A percentile compares a stretch with the other conserved stretches of the same genome.
Conservation (phyloP, 176 grass and related monocot species). For the Eragrostis curvula region DNA sequence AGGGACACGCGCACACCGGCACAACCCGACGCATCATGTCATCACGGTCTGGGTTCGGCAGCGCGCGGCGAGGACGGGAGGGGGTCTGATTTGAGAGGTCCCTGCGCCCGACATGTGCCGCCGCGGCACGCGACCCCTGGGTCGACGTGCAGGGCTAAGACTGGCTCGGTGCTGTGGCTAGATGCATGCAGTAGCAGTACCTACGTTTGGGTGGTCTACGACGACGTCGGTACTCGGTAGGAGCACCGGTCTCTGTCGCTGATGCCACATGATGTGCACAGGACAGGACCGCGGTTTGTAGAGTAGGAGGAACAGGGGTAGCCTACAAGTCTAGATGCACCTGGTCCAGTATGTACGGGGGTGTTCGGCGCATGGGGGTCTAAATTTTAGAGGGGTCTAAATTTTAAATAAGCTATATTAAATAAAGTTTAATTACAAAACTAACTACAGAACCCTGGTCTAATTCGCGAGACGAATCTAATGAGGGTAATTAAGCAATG, state of each 20-base stretch:
- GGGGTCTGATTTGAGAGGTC: slow-evolving; percentile 19
- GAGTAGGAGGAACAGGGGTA: background rate
- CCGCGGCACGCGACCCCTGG: background rate
- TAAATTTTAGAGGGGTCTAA: too few relatives aligned
- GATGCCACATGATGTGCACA: too few relatives aligned
- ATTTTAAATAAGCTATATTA: too few relatives aligned
- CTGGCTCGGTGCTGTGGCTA: background rate
- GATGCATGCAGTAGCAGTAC: too few relatives aligned
- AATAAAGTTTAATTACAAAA: too few relatives aligned
- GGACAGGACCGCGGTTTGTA: slow-evolving; percentile 12
- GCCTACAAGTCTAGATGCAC: too few relatives aligned
- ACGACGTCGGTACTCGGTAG: background rate
- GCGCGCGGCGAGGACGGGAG: background rate
- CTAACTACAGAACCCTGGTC: too few relatives aligned
- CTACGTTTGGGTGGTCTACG: background rate
- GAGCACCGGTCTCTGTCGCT: background rate
- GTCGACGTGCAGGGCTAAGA: background rate
- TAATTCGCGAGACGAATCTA: too few relatives aligned
- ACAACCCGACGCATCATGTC: background rate
- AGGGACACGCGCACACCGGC: background rate
- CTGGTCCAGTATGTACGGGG: too few relatives aligned
- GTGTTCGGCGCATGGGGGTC: too few relatives aligned
- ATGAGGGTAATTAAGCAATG: too few relatives aligned
- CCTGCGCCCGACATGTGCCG: background rate
- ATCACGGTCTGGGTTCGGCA: background rate